Evolutionary conservation across 257 asterid genomes (phyloP).

Genomic region (Salvia rosmarinus): DNA sequence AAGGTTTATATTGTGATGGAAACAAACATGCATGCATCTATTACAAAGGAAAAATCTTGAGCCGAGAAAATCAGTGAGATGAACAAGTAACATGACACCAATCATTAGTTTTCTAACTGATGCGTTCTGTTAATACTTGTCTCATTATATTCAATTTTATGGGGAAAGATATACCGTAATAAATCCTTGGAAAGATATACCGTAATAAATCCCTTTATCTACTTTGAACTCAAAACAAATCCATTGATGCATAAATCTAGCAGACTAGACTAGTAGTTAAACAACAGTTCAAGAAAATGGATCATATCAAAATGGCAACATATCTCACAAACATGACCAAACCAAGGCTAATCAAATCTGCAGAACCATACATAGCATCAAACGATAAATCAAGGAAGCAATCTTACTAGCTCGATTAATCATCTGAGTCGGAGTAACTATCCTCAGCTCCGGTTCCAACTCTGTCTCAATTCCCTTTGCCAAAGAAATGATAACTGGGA

Average conservation of each 20-base stretch:
- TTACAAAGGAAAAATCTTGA: background rate
- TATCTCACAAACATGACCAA: conserved; percentile 7
- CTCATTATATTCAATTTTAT: background rate
- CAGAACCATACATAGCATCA: conserved; percentile 21
- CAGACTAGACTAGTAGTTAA: conserved; percentile 1
- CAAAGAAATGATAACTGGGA: conserved; percentile 74
- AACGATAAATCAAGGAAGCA: background rate
- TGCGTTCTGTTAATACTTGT: background rate
- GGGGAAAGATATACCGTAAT: background rate
- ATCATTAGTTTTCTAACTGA: background rate
- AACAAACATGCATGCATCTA: background rate
- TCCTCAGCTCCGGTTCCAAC: conserved; percentile 79
- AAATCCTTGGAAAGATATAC: background rate
- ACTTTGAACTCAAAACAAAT: conserved; percentile 1
- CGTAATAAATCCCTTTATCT: background rate
- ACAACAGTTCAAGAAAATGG: background rate
- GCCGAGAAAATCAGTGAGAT: background rate
- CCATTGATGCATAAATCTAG: background rate
- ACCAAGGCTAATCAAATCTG: background rate
- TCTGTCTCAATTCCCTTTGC: conserved; percentile 97
- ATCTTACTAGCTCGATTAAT: conserved; percentile 84
- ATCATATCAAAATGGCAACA: conserved; percentile 1
- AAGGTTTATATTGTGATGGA: background rate
- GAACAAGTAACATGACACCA: background rate
- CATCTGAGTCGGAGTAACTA: conserved; percentile 96